These are phyloP conservation scores for Pythium phragmiticola DNA, from an alignment of 352 stramenopile genomes.

Conservation along the genomic window DNA sequence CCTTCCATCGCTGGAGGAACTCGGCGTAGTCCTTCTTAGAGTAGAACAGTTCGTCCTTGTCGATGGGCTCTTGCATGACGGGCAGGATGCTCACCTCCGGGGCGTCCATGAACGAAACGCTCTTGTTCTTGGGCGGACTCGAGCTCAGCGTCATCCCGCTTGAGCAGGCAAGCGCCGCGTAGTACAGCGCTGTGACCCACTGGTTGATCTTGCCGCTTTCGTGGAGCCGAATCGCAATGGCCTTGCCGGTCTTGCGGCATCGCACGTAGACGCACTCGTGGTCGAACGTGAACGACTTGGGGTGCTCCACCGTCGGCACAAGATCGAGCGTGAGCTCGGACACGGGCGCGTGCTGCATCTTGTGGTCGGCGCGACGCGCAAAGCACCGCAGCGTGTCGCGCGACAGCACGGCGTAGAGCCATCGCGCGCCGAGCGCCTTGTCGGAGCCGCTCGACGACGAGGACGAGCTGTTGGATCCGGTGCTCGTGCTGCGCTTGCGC, in stretches of 20 bases:
- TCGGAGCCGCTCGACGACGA: conserved; percentile 12
- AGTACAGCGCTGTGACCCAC: conserved; percentile 34
- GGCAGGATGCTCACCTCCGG: conserved; percentile 30
- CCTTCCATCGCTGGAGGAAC: conserved; percentile 31
- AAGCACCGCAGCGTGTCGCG: conserved; percentile 27
- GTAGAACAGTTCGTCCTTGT: conserved; percentile 35
- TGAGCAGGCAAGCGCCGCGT: conserved; percentile 22
- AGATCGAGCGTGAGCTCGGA: conserved; percentile 27
- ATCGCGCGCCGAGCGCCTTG: conserved; percentile 19
- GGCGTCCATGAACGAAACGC: conserved; percentile 29
- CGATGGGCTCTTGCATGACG: conserved; percentile 17
- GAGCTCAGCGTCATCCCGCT: conserved; percentile 5
- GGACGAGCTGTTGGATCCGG: conserved; percentile 16
- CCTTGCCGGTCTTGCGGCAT: conserved; percentile 15
- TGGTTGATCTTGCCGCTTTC: conserved; percentile 31
- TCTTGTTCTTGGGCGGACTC: conserved; percentile 24
- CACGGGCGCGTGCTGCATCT: conserved; percentile 28
- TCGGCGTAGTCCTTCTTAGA: conserved; percentile 32
- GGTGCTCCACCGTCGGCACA: conserved; percentile 18
- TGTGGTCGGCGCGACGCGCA: conserved; percentile 29
- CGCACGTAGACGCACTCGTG: conserved; percentile 32
- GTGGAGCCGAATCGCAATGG: conserved; percentile 29
- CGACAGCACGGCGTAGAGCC: conserved; percentile 32
- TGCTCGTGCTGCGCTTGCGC: conserved; percentile 30
- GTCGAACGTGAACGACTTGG: conserved; percentile 31